Conservation (phyloP, 768 basidiomycete species). For the Suillus luteus region DNA sequence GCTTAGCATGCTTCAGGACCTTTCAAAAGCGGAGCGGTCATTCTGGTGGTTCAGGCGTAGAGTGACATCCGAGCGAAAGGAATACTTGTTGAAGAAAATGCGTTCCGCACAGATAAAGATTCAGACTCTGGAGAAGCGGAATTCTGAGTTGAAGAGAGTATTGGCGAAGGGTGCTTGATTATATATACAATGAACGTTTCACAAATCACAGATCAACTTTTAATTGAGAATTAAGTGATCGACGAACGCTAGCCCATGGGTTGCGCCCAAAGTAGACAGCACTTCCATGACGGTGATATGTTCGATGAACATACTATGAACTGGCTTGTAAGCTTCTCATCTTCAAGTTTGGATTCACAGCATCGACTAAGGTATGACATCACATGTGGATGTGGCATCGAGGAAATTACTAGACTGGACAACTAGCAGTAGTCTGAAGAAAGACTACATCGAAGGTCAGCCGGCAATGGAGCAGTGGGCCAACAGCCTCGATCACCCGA, state of each 20-base stretch:
- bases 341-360: background rate
- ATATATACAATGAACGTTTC: background rate
- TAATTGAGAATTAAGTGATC: background rate
- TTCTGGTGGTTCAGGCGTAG: constrained; percentile 47
- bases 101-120: constrained; percentile 65
- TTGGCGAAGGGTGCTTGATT: constrained; percentile 43
- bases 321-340: background rate
- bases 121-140: constrained; percentile 69
- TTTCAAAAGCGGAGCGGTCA: constrained; percentile 51
- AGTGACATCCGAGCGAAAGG: constrained; percentile 60
- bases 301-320: background rate
- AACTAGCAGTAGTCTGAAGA: background rate
- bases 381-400: background rate
- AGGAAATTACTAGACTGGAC: background rate
- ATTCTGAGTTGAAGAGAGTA: constrained; percentile 63
- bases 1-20: constrained; percentile 63
- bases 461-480: background rate
- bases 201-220: background rate
- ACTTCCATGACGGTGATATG: background rate
- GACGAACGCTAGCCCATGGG: background rate
- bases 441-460: background rate
- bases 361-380: background rate
- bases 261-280: background rate
- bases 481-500: background rate
- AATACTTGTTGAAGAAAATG: constrained; percentile 78